Base-by-base conservation (phyloP, 176 grass and related monocot species). In the Oropetium thomaeum region DNA sequence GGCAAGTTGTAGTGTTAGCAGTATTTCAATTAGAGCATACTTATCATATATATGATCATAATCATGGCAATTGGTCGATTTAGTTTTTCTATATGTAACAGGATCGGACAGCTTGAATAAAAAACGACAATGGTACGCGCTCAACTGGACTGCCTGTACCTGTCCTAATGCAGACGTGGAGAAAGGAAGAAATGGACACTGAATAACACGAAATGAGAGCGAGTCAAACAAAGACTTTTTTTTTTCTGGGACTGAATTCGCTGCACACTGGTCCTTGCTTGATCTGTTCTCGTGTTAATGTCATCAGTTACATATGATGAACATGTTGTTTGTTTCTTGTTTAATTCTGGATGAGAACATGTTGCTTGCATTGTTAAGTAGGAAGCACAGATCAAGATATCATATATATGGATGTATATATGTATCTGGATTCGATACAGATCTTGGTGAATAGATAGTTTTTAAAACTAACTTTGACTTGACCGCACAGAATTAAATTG, bases 161-260 rank as follows among this genome's bases (percentile, higher is more conserved):
- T 67, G 26, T 82, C 65, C 31, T 51, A 82, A 44, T 53, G 54
- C 42, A 47, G 42, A 74, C 35, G 43, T 83, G 68, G 61, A 35
- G 41, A 72, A 73, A 83, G 20, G n/a, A n/a, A n/a, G n/a, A n/a
- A n/a, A n/a, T n/a, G n/a, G n/a, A n/a, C n/a, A n/a, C n/a, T n/a
- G n/a, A n/a, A n/a, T n/a, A 62, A 10, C 40, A 73, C 17, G 67
- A 34, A 30, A 49, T 61, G 16, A 58, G 43, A n/a, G 42, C 49
- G 43, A 64, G 54, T 88, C 76, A 83, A 52, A 62, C 62, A 74
- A 54, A 31, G 63, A 70, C 63, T 30, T n/a, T 70, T 83, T n/a
- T n/a, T n/a, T n/a, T n/a, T n/a, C n/a, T 37, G 38, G 58, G 62
- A 69, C 70, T 34, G 61, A 68, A 49, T 75, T 78, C 63, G 32